Base-by-base conservation (phyloP, 495 filamentous ascomycete species). In the Penicillium simplicissimum region DNA sequence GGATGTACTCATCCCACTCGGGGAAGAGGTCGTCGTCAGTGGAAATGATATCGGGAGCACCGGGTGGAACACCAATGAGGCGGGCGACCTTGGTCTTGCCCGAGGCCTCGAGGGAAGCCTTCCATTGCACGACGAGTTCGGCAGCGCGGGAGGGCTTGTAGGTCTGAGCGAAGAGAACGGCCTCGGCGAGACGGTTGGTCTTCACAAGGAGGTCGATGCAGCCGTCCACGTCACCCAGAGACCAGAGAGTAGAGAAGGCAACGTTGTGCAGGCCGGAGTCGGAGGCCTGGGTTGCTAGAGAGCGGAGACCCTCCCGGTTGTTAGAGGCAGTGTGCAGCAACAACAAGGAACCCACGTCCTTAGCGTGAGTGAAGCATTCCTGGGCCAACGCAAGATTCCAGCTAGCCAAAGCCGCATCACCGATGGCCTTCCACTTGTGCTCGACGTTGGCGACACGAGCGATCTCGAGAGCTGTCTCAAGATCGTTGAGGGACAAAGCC, bases 381-480 rank as follows among this genome's bases (percentile, higher is more conserved):
- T 93, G 88, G 1, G 95, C 95, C 19, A 98, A 85, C 1, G 82
- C 75, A 25, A 98, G 81, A 70, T 98, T 88, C 95, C 95, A 98
- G 11, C 80, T 88, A 1, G 86, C 72, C 40, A 98, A 83, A 31
- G 96, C 96, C 1, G 93, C 90, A 64, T 98, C 95, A 45, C 95
- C 95, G 17, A 98, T 88, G 1, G 84, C 91, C 81, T 97, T 97
- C 94, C 94, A 98, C 75, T 96, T 95, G 76, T 97, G 96, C 72
- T 98, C 95, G 8, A 87, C 89, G 57, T 96, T 89, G 1, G 91
- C 87, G 70, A 90, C 80, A 38, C 86, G 82, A 2, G 93, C 93
- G n/a, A 98, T 87, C 37, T 90, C 85, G 0, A 95, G 83, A 15
- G 94, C 95, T 63, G 92, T 90, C 25, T 90, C 83, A 33, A 97